These are phyloP conservation scores for Nowakowskiella sp. DNA, from an alignment of 192 early-diverging fungal genomes.

Conservation along the genomic window DNA sequence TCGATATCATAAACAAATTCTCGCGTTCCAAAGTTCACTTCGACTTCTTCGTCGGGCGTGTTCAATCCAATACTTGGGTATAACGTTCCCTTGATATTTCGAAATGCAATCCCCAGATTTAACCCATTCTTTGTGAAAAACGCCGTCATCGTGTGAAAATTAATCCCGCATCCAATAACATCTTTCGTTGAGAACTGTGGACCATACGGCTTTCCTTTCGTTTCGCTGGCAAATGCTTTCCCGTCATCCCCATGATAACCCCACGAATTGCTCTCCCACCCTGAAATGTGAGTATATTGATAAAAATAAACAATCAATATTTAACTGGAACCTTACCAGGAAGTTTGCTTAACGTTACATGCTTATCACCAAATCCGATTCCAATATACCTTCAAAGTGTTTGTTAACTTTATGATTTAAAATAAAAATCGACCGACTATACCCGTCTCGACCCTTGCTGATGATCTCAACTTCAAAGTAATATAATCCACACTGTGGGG, in stretches of 20 bases:
- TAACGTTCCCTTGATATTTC: constrained; percentile 34
- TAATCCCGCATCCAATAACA: constrained; percentile 85
- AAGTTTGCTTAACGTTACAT: constrained; percentile 52
- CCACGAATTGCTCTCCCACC: constrained; percentile 85
- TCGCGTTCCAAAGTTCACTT: constrained; percentile 69
- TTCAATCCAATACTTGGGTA: constrained; percentile 70
- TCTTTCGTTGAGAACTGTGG: constrained; percentile 90
- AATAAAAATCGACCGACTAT: background rate
- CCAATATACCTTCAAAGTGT: constrained; percentile 56
- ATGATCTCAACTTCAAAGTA: constrained; percentile 86
- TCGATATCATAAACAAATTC: constrained; percentile 69
- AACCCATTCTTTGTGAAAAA: constrained; percentile 94
- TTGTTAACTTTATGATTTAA: background rate
- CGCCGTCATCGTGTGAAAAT: constrained; percentile 63
- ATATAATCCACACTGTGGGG: constrained; percentile 76
- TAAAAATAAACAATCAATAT: constrained; percentile 1
- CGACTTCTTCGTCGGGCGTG: constrained; percentile 62
- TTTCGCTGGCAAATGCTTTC: constrained; percentile 64
- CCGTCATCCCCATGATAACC: constrained; percentile 98
- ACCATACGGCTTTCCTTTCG: constrained; percentile 73
- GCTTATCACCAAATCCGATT: constrained; percentile 67
- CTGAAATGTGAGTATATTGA: constrained; percentile 25
- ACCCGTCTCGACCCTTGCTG: constrained; percentile 82
- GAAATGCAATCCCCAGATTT: constrained; percentile 47
- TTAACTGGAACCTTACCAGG: constrained; percentile 54